Base-by-base conservation (phyloP, 441 rosid genomes). In the Macaranga tanarius region DNA sequence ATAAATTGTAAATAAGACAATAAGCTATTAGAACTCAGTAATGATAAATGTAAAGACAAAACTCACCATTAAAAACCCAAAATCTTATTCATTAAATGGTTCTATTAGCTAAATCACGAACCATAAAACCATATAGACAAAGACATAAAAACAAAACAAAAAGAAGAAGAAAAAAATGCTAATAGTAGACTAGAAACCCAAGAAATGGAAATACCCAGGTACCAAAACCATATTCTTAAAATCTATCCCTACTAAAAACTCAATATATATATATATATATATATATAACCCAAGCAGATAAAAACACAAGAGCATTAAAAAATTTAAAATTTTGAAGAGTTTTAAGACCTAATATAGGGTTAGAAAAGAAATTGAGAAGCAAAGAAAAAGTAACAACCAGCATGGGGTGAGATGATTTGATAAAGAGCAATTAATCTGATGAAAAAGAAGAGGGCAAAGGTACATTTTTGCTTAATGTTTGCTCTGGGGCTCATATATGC, bases 261-360 rank as follows among this genome's bases (percentile, higher is more conserved):
- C 71, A 70, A 84, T 76, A 61, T 69, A 61, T 70, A 12, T 9
- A 23, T 54, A 54, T 45, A 7, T 45, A 45, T 45, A 45, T 10
- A 45, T n/a, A 82, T 70, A 81, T 60, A n/a, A 66, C 79, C 84
- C 88, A 90, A 84, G 77, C 82, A 86, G 88, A 89, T 81, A 83
- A 79, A 79, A 87, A 84, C 91, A 88, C 52, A 73, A 54, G 54
- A 58, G 73, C 76, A 76, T 72, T 54, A 54, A 65, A 73, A 78
- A 82, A 19, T 38, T 68, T 26, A 38, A 62, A 31, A 51, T 56
- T 52, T 52, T 44, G 51, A 34, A 66, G 61, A 58, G 64, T 79
- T 77, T 71, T 76, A 72, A 76, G 77, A 74, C 61, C 80, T n/a
- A n/a, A n/a, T n/a, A n/a, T n/a, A n/a, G n/a, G n/a, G n/a, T n/a